Evolutionary conservation across 129 eudicot genomes (phyloP).

Genomic region (Chrysanthemum makinoi): DNA sequence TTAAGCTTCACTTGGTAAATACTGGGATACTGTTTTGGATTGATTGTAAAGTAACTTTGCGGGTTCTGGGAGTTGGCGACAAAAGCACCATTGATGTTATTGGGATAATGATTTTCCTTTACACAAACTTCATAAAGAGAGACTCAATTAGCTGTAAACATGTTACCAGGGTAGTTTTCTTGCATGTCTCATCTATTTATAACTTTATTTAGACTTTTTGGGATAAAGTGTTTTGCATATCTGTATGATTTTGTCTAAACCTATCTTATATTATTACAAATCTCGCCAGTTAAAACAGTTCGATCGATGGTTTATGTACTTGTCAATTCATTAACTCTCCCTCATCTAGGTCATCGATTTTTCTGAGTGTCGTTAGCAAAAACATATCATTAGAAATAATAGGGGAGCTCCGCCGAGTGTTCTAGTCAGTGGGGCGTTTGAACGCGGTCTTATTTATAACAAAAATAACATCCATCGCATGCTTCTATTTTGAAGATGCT

Average conservation of each 20-base stretch:
- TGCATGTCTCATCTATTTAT: conserved; percentile 14
- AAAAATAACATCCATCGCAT: too few species aligned
- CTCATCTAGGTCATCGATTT: too few species aligned
- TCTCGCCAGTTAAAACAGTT: not conserved
- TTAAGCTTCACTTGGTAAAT: conserved; percentile 13
- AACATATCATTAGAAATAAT: too few species aligned
- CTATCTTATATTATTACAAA: not conserved
- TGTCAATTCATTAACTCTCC: too few species aligned
- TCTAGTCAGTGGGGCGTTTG: too few species aligned
- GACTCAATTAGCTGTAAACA: conserved; percentile 13
- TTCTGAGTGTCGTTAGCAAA: too few species aligned
- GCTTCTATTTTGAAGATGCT: too few species aligned
- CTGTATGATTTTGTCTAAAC: not conserved
- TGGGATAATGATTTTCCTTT: conserved; percentile 11
- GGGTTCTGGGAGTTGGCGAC: conserved; percentile 18
- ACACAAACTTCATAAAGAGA: conserved; percentile 8
- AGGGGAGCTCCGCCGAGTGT: too few species aligned
- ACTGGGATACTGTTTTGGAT: conserved; percentile 16
- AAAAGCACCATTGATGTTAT: conserved; percentile 15
- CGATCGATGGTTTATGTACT: too few species aligned
- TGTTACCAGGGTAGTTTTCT: conserved; percentile 18
- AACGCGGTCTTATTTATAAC: too few species aligned
- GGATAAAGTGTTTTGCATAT: not conserved
- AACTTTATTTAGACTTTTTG: not conserved
- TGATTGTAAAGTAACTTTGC: conserved; percentile 25